Conservation (phyloP, 345 rosid species). For the Conringia planisiliqua region DNA sequence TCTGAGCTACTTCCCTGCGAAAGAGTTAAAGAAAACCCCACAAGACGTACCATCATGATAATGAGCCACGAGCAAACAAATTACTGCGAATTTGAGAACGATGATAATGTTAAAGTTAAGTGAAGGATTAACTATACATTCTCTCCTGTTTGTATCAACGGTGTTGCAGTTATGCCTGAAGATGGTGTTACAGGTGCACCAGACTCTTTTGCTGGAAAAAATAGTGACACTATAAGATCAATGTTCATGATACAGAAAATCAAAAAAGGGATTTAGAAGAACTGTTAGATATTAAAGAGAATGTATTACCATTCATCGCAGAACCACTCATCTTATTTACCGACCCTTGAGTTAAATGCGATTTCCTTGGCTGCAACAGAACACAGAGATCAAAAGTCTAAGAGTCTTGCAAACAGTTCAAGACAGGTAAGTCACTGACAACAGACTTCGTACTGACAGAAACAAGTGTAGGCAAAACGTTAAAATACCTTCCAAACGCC, state of each 20-base stretch:
- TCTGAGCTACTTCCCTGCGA: not conserved
- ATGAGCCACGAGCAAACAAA: not conserved
- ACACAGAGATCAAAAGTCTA: not conserved
- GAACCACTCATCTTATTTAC: conserved; percentile 20
- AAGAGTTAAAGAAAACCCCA: not conserved
- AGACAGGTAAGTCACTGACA: too few relatives aligned
- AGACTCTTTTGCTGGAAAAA: not conserved
- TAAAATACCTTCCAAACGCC: too few relatives aligned
- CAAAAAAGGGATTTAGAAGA: too few relatives aligned
- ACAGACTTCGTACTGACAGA: too few relatives aligned
- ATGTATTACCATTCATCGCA: conserved; percentile 23
- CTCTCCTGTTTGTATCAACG: not conserved
- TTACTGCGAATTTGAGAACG: not conserved
- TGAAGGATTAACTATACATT: not conserved
- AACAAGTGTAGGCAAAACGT: too few relatives aligned
- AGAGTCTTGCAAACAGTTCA: too few relatives aligned
- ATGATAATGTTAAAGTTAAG: not conserved
- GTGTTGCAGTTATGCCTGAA: not conserved
- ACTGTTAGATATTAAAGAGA: not conserved
- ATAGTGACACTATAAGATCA: not conserved
- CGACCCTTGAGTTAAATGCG: conserved; percentile 20
- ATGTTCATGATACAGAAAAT: not conserved
- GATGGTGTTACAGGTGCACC: not conserved
- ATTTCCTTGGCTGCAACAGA: conserved; percentile 38
- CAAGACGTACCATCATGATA: not conserved